These are phyloP conservation scores for Kazachstania sp. DNA, from an alignment of 1,139 yeast species.

Conservation along the genomic window DNA sequence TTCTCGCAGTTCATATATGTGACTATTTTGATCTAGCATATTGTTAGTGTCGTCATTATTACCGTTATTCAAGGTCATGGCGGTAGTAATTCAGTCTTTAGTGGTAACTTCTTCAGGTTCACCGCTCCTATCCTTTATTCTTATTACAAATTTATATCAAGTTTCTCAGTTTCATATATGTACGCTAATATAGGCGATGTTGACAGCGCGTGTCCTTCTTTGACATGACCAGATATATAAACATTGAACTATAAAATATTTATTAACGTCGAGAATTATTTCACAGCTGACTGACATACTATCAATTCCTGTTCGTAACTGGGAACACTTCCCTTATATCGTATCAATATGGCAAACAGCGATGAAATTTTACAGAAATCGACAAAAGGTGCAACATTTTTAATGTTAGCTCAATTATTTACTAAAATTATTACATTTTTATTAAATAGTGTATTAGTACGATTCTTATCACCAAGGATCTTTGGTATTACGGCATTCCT, in stretches of 20 bases:
- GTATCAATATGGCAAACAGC: slow-evolving; percentile 8
- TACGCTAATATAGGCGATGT: too few relatives aligned
- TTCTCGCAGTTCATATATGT: slow-evolving; percentile 35
- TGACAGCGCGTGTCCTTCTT: too few relatives aligned
- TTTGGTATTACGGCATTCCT: slow-evolving; percentile 76
- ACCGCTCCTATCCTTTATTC: not conserved
- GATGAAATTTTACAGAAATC: slow-evolving; percentile 34
- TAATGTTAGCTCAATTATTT: slow-evolving; percentile 63
- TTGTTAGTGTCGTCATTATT: not conserved
- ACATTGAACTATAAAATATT: too few relatives aligned
- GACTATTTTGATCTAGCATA: slow-evolving; percentile 6
- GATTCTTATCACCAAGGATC: slow-evolving; percentile 64
- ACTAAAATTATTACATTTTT: slow-evolving; percentile 70
- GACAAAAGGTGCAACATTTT: slow-evolving; percentile 53
- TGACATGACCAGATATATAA: too few relatives aligned
- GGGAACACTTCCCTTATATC: not conserved
- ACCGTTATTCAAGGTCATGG: not conserved
- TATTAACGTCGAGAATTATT: too few relatives aligned
- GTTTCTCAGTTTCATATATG: too few relatives aligned
- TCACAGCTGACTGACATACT: too few relatives aligned
- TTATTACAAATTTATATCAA: too few relatives aligned
- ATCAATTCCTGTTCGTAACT: not conserved
- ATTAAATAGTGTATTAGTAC: slow-evolving; percentile 65
- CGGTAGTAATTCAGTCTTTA: too few relatives aligned
- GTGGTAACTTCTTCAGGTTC: too few relatives aligned